Percentiles rank a stretch among this genome's conserved stretches.
Evolutionary conservation across 352 stramenopile species (phyloP).

Genomic region (Globisporangium nunn): DNA sequence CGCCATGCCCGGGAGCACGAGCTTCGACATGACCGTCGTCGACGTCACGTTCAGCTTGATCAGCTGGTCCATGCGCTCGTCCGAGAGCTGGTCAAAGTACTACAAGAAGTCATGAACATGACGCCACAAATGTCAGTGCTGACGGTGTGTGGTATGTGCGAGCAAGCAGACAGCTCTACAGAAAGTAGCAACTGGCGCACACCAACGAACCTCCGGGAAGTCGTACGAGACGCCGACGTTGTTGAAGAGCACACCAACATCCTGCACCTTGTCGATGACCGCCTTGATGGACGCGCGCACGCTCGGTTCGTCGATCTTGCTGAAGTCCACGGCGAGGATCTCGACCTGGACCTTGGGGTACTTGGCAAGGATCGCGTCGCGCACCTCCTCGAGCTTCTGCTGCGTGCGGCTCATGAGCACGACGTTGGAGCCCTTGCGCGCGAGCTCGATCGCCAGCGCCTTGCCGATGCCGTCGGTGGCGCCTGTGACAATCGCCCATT

Average conservation of each 20-base stretch:
- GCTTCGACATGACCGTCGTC: conserved; percentile 76
- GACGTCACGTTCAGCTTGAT: conserved; percentile 87
- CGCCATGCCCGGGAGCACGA: conserved; percentile 92
- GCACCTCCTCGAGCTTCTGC: conserved; percentile 90
- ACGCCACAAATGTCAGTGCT: background rate
- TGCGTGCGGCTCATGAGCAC: conserved; percentile 97
- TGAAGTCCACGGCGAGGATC: conserved; percentile 93
- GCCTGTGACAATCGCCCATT: conserved; percentile 97
- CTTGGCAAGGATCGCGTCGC: conserved; percentile 91
- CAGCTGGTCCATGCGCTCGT: conserved; percentile 89
- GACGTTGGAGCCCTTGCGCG: conserved; percentile 95
- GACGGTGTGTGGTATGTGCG: too few species aligned
- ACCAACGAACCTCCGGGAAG: conserved; percentile 74
- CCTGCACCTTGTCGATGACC: conserved; percentile 67
- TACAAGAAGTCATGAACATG: conserved; percentile 1
- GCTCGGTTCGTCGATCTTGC: conserved; percentile 74
- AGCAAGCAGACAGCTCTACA: background rate
- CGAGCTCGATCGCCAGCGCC: conserved; percentile 91
- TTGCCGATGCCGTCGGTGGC: conserved; percentile 94
- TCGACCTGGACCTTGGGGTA: conserved; percentile 86
- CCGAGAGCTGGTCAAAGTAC: conserved; percentile 96
- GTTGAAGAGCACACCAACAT: conserved; percentile 98
- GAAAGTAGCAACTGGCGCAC: background rate
- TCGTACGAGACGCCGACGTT: conserved; percentile 99
- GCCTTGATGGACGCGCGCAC: conserved; percentile 49